Conservation (phyloP, 1,139 yeast genomes). For the Kazachstania sp. region DNA sequence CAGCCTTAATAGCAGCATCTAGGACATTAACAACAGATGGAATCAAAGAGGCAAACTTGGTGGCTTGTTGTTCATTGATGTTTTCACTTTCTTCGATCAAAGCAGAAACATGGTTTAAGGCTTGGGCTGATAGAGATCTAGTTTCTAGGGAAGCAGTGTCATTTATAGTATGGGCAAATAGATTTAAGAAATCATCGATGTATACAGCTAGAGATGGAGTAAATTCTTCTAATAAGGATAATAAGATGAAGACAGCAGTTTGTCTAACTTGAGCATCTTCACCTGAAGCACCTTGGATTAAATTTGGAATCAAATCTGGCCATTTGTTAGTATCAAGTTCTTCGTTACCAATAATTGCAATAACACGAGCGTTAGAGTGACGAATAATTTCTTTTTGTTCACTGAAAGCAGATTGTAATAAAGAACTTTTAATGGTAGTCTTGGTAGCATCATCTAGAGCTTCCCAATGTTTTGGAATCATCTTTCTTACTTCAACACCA, state of each 20-base stretch:
- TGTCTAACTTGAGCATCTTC: slow-evolving; percentile 60
- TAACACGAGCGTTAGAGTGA: slow-evolving; percentile 83
- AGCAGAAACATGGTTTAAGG: slow-evolving; percentile 69
- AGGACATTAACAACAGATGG: slow-evolving; percentile 80
- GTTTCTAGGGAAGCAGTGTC: slow-evolving; percentile 63
- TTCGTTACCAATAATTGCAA: slow-evolving; percentile 72
- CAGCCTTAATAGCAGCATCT: slow-evolving; percentile 60
- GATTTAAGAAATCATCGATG: slow-evolving; percentile 56
- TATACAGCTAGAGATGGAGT: slow-evolving; percentile 54
- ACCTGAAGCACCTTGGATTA: slow-evolving; percentile 63
- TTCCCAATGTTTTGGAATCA: slow-evolving; percentile 67
- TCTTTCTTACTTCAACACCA: slow-evolving; percentile 90
- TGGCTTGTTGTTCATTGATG: slow-evolving; percentile 42
- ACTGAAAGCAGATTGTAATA: slow-evolving; percentile 61
- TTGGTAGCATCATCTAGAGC: slow-evolving; percentile 45
- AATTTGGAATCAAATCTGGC: slow-evolving; percentile 67
- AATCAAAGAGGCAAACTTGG: slow-evolving; percentile 55
- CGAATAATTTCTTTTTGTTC: slow-evolving; percentile 63
- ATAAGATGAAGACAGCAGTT: slow-evolving; percentile 73
- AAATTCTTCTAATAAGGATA: slow-evolving; percentile 70
- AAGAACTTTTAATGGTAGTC: slow-evolving; percentile 54
- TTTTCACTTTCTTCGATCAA: slow-evolving; percentile 51
- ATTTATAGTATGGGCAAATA: slow-evolving; percentile 59
- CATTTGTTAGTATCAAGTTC: slow-evolving; percentile 65
- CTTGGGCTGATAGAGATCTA: slow-evolving; percentile 75